Evolutionary conservation across 2,329 filamentous ascomycete genomes (phyloP).

Genomic region (Zasmidium citrigriseum): DNA sequence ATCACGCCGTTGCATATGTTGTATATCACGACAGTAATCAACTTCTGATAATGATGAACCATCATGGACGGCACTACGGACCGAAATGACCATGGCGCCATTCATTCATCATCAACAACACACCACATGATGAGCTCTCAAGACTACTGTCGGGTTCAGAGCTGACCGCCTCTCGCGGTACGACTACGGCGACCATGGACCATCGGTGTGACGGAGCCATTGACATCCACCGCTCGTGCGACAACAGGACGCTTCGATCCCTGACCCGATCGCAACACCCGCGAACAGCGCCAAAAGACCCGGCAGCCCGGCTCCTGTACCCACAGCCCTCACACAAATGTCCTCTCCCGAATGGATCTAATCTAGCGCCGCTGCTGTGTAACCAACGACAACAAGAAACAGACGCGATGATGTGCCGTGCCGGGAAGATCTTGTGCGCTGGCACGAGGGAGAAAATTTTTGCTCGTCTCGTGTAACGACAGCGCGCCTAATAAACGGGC

Average conservation of each 20-base stretch:
- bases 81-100: background rate
- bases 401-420: background rate
- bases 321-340: background rate
- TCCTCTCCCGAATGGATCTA: background rate
- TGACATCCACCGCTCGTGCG: background rate
- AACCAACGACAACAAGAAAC: background rate
- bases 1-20: background rate
- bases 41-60: background rate
- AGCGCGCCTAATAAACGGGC: background rate
- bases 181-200: conserved; percentile 2
- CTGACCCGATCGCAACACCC: background rate
- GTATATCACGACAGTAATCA: background rate
- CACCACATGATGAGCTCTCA: background rate
- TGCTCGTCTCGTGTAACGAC: background rate
- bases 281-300: too few relatives aligned
- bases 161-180: conserved; percentile 1
- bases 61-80: background rate
- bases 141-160: background rate
- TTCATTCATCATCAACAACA: background rate
- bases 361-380: background rate
- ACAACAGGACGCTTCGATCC: background rate
- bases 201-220: background rate
- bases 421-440: background rate
- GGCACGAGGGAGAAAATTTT: background rate
- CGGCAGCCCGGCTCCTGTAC: background rate